Evolutionary conservation across 768 basidiomycete genomes (phyloP), one percentile per base, ranked within the genome.

Genomic region (Psilocybe tampanensis): DNA sequence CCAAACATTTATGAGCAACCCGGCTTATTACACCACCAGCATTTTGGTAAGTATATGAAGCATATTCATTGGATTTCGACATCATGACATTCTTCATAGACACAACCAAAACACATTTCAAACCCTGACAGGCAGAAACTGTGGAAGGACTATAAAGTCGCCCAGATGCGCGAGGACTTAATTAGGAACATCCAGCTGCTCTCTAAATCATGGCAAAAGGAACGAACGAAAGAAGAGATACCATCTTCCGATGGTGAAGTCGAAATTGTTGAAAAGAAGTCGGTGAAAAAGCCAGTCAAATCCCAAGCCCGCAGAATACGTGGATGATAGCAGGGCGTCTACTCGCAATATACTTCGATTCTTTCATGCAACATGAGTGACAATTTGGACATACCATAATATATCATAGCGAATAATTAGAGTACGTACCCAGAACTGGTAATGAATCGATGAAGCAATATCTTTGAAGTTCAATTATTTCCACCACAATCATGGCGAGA

Each of bases 1-100:
- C 8, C 77, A 86, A 63, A 84, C 83, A 0, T 92, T 98, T 66
- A 83, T 97, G 71, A 72, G 67, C 8, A 73, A 89, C 52, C 89
- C 93, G 0, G 65, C 70, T 0, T 66, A 72, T 17, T 83, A 86
- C 55, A 74, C 78, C 51, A 60, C 76, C 8, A 71, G 79, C 29
- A 87, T 92, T 45, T 66, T 77, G 58, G 80, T 80, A 64, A 26
- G 73, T 67, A 26, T 39, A 4, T 32, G 0, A 12, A 22, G 33
- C 22, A 55, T 51, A 33, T 34, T 47, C 49, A 33, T 18, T 22
- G 42, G 12, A 33, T n/a, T 26, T 17, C 18, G 15, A 26, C 23
- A 34, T 9, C 23, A 24, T 53, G 11, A n/a, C n/a, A n/a, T 13
- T 51, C 8, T 5, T 41, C 18, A 9, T 24, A 66, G 66, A 34